Base-by-base conservation (phyloP, 2,329 filamentous ascomycete genomes). In the Amesomyces nigricolor region DNA sequence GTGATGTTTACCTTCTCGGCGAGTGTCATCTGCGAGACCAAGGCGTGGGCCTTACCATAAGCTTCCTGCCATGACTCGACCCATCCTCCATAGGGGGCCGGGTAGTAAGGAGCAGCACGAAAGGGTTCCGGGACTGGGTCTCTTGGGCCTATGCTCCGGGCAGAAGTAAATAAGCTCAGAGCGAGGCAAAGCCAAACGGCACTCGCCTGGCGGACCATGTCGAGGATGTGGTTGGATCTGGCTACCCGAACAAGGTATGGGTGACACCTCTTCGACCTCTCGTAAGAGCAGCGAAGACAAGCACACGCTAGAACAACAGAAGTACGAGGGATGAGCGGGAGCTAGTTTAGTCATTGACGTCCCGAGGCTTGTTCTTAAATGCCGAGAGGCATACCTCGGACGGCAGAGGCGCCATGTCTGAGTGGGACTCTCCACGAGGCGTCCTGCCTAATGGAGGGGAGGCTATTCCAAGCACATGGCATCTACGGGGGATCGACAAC, bases 1-100 rank as follows among this genome's bases (percentile, higher is more conserved):
- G 87, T 90, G 50, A 91, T 77, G 65, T 91, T 91, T 3, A 86
- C 85, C 72, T 91, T 92, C 68, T 91, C 88, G 2, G 87, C 87
- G 54, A 92, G 70, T 0, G 87, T 91, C 87, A 92, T 89, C 47
- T 82, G 79, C 51, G 82, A 80, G 14, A 92, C 88, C 13, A 91
- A 69, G 3, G 74, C 70, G 55, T 83, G 77, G 1, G 88, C 88
- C 64, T 87, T 89, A 51, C 72, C 72, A 65, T 91, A 92, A 62
- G 86, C 86, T 16, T 80, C 79, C 19, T 74, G 73, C 88, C 88
- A 92, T 55, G 80, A 79, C 5, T 78, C 71, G 0, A 78, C 72
- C 84, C 88, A 91, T 39, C 88, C 88, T 48, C 87, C 87, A 50
- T 83, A 79, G 0, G 87, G 87, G 8, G 86, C 75, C 17, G 87